Evolutionary conservation across 2,329 filamentous ascomycete species (phyloP).

Genomic region (Nigrospora osmanthi): DNA sequence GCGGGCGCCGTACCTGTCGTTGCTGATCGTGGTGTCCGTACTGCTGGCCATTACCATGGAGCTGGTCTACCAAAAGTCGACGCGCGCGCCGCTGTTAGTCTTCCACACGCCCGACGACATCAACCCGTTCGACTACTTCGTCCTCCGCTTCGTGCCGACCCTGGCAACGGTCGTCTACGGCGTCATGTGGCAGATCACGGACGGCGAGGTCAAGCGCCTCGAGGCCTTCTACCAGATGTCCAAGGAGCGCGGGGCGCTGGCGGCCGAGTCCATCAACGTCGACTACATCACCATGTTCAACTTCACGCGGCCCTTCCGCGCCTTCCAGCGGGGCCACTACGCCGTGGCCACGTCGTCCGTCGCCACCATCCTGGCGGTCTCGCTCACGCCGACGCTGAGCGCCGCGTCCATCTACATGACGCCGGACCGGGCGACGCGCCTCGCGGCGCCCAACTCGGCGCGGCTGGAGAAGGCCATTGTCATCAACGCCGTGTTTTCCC

Average conservation of each 20-base stretch:
- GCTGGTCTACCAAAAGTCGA: slow-evolving; percentile 43
- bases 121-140: slow-evolving; percentile 45
- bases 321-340: slow-evolving; percentile 55
- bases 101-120: slow-evolving; percentile 46
- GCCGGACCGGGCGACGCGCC: slow-evolving; percentile 39
- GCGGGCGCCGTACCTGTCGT: slow-evolving; percentile 51
- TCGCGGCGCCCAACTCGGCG: slow-evolving; percentile 26
- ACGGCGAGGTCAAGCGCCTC: slow-evolving; percentile 59
- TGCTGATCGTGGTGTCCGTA: slow-evolving; percentile 46
- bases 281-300: slow-evolving; percentile 65
- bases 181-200: slow-evolving; percentile 58
- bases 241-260: slow-evolving; percentile 49
- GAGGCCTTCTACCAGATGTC: slow-evolving; percentile 62
- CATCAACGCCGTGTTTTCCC: slow-evolving; percentile 51
- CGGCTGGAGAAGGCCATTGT: slow-evolving; percentile 49
- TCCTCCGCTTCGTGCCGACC: slow-evolving; percentile 56
- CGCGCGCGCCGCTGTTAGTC: slow-evolving; percentile 32
- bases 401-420: slow-evolving; percentile 52
- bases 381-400: slow-evolving; percentile 60
- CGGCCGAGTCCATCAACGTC: slow-evolving; percentile 62
- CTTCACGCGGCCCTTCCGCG: slow-evolving; percentile 56
- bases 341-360: slow-evolving; percentile 61
- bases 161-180: slow-evolving; percentile 54
- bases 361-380: slow-evolving; percentile 57
- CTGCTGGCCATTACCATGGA: slow-evolving; percentile 45